Base-by-base conservation (phyloP, 768 basidiomycete species). In the Psilocybe azurescens region DNA sequence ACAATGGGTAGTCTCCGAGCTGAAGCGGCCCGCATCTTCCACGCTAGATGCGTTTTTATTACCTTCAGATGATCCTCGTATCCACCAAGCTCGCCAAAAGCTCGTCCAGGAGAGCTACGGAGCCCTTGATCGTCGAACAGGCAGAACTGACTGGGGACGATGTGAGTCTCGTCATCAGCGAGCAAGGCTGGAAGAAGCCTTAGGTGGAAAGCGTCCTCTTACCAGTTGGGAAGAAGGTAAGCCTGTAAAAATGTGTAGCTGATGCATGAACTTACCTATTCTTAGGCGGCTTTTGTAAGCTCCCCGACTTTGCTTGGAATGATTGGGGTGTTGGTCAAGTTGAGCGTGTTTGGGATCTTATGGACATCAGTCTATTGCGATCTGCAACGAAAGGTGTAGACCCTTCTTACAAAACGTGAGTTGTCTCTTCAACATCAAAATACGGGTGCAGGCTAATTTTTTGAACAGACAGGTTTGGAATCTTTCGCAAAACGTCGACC, bases 271-370 rank as follows among this genome's bases (percentile, higher is more conserved):
- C 32, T 46, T 36, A 3, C 33, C 29, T 58, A 33, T 41, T 58
- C 24, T 6, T 56, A 91, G 93, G 89, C 72, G 94, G 92, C 9
- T 88, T 83, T 65, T 95, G 93, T 70, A 94, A 90, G 71, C 77
- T 96, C 57, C 89, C 89, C 0, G 95, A 96, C 68, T 94, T 92
- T 67, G 90, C 90, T 32, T 98, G 96, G 96, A 86, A 88, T 60
- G 95, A 97, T 71, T 98, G 96, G 96, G 93, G 89, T 28, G 78
- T 87, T n/a, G 86, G 86, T 11, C 95, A 97, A 73, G 95, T 97
- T 18, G 94, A 97, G 70, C 88, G 96, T 33, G 96, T 98, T 3
- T 92, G 94, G 89, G 96, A 98, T 73, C 75, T 98, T 66, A 90
- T 97, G 89, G 96, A 98, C 69, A 97, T 97, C 66, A 91, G 84